Percentiles rank a stretch among this genome's conserved stretches.
Conservation (phyloP, 805 yeast genomes). For the Metschnikowia peoriensis region DNA sequence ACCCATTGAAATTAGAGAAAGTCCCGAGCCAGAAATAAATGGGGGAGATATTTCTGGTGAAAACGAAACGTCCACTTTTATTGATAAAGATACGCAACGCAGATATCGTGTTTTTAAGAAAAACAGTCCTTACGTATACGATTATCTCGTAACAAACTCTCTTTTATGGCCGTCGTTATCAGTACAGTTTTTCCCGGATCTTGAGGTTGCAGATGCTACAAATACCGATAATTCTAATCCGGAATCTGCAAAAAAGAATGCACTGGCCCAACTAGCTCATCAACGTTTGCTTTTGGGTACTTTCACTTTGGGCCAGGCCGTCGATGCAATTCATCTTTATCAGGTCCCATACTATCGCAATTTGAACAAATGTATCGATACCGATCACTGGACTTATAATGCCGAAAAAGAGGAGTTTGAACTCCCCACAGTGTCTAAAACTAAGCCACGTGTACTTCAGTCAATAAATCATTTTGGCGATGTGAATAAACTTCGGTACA, state of each 20-base stretch:
- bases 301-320: slow-evolving; percentile 21
- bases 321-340: slow-evolving; percentile 25
- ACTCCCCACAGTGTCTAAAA: slow-evolving; percentile 26
- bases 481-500: slow-evolving; percentile 65
- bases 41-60: background rate
- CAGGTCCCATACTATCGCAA: slow-evolving; percentile 32
- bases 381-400: slow-evolving; percentile 36
- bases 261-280: slow-evolving; percentile 11
- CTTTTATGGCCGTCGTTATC: slow-evolving; percentile 66
- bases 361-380: slow-evolving; percentile 35
- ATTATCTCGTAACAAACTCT: slow-evolving; percentile 49
- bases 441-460: slow-evolving; percentile 44
- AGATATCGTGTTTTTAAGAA: slow-evolving; percentile 61
- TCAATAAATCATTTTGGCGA: slow-evolving; percentile 68
- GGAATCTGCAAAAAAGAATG: background rate
- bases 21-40: background rate
- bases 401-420: slow-evolving; percentile 42
- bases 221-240: background rate
- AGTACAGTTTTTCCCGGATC: slow-evolving; percentile 63
- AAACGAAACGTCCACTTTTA: slow-evolving; percentile 10
- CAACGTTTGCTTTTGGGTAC: slow-evolving; percentile 20
- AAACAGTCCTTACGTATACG: slow-evolving; percentile 55
- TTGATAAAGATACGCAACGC: slow-evolving; percentile 32
- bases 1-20: background rate
- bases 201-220: slow-evolving; percentile 15